Evolutionary conservation across 306 rosid species (phyloP).

Genomic region (Medicago arabica): DNA sequence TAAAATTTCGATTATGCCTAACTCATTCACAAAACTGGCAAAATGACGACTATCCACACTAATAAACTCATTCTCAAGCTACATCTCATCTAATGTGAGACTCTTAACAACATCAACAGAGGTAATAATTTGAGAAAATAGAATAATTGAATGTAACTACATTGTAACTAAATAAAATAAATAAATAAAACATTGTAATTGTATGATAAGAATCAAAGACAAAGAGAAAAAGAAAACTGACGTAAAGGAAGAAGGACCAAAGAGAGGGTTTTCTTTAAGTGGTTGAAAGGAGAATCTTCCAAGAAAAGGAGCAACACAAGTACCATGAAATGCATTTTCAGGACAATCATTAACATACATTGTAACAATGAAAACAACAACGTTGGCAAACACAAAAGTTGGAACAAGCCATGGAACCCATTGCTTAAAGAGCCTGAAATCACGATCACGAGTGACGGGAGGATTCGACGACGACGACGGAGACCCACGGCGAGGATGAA

Average conservation of each 20-base stretch:
- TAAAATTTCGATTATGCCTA: no score
- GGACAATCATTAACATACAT: constrained; percentile 80
- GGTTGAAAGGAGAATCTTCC: constrained; percentile 88
- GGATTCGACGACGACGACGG: constrained; percentile 22
- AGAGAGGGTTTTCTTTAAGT: constrained; percentile 78
- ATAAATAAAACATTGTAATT: neutral
- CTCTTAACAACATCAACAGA: no score
- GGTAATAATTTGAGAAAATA: no score
- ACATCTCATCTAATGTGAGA: no score
- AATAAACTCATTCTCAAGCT: no score
- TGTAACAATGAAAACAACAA: constrained; percentile 52
- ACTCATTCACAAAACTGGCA: no score
- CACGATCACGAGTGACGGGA: constrained; percentile 18
- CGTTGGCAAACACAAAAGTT: constrained; percentile 64
- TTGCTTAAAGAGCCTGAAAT: constrained; percentile 53
- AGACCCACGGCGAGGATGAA: constrained; percentile 49
- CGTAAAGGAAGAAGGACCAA: constrained; percentile 86
- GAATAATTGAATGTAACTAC: no score
- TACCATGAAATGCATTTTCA: constrained; percentile 31
- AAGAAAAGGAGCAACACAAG: constrained; percentile 63
- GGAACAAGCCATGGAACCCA: constrained; percentile 85
- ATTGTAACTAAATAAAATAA: neutral
- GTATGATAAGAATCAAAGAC: neutral
- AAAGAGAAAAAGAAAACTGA: constrained; percentile 36
- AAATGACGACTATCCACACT: no score